Base-by-base conservation (phyloP, 2,329 filamentous ascomycete species). In the Pezicula radicicola region DNA sequence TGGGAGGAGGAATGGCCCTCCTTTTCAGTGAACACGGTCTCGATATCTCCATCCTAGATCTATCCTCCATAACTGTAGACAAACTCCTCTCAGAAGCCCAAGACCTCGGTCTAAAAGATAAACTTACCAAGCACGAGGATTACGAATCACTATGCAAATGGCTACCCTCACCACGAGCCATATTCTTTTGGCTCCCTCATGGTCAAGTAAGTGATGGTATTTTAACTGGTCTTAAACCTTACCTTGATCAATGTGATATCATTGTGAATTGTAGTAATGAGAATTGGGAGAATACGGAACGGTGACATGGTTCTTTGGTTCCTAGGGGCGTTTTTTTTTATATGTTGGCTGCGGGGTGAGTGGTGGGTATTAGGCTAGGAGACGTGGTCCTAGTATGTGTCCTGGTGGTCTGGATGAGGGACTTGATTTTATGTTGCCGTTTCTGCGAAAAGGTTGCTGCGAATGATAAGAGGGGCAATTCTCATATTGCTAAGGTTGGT, bases 241-340 rank as follows among this genome's bases (percentile, higher is more conserved):
- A 80, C 54, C 69, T 89, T 3, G 73, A 76, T 16, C 71, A 72
- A 42, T 81, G 80, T 13, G 85, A 89, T 63, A 81, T 89, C 48
- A 81, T 89, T 50, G 74, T 89, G 30, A 85, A 89, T 62, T 83
- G 81, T 9, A 82, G 81, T 0, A 89, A 89, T 60, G 85, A 89
- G 66, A 75, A 86, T 63, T 88, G 82, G 68, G 69, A 75, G 35
- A 81, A 80, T 44, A 89, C 85, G 0, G 81, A 89, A 63, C 66
- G 81, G 10, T 71, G 84, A 37, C 85, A 88, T 60, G 72, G 72
- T 28, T 78, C 81, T 50, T 76, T 83, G 40, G 72, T 75, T 2
- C 69, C 74, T 0, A 74, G 78, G 21, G 83, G 82, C 0, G 75
- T 89, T n/a, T 73, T 75, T 37, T 3, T n/a, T n/a, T n/a, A n/a